Evolutionary conservation across 2,329 filamentous ascomycete species (phyloP).

Genomic region (Talaromyces sp.): DNA sequence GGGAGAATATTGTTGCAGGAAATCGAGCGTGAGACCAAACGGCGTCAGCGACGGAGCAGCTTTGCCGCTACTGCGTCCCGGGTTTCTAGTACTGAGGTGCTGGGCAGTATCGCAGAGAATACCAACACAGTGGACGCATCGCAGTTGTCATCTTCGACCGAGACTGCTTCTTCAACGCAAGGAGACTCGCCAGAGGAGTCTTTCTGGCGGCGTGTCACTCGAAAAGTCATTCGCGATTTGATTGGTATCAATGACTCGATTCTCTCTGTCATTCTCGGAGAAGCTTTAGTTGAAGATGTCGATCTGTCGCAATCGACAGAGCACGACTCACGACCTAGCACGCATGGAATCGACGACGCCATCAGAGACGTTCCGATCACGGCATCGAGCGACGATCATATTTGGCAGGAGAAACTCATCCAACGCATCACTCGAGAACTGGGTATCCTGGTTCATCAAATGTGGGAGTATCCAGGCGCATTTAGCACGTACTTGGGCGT

Average conservation of each 20-base stretch:
- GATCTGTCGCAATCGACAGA: constrained; percentile 16
- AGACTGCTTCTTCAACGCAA: constrained; percentile 39
- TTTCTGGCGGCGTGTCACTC: constrained; percentile 74
- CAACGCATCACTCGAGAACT: constrained; percentile 83
- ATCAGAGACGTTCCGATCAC: constrained; percentile 23
- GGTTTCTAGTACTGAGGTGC: constrained; percentile 14
- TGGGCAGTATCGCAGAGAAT: constrained; percentile 35
- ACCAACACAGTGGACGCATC: constrained; percentile 1
- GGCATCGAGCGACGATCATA: constrained; percentile 20
- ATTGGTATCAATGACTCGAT: constrained; percentile 85
- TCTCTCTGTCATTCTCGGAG: constrained; percentile 81
- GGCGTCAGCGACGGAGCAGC: constrained; percentile 53
- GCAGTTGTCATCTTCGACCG: constrained; percentile 37
- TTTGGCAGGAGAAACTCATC: constrained; percentile 62
- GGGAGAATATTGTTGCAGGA: constrained; percentile 79
- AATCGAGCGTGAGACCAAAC: constrained; percentile 76
- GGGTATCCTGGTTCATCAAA: constrained; percentile 72
- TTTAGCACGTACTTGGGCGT: constrained; percentile 70
- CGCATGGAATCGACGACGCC: constrained; percentile 30
- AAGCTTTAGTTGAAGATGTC: constrained; percentile 55
- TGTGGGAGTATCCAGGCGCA: constrained; percentile 81
- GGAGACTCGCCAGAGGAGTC: constrained; percentile 52
- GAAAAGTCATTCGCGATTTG: constrained; percentile 79
- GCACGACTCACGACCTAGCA: constrained; percentile 15
- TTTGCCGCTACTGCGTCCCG: constrained; percentile 15